These are phyloP conservation scores for Populus simonii DNA, from an alignment of 345 rosid species.

Conservation along the genomic window DNA sequence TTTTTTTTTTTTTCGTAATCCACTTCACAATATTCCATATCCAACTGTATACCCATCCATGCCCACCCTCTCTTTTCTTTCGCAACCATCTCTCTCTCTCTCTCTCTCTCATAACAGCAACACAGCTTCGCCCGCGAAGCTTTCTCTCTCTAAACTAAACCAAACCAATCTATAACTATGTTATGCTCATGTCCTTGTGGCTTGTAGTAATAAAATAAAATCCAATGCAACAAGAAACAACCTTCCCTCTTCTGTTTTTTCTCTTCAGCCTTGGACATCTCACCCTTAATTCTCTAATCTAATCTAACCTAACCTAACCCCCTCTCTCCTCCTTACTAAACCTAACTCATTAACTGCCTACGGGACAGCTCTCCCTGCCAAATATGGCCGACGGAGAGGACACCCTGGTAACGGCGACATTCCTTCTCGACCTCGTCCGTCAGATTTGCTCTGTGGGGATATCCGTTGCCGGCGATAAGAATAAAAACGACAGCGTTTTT, in stretches of 20 bases:
- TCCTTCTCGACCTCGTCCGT: slow-evolving; percentile 21
- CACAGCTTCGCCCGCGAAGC: slow-evolving; percentile 35
- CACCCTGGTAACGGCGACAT: not conserved
- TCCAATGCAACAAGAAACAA: not conserved
- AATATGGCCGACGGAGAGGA: not conserved
- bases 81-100: not conserved
- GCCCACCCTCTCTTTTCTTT: slow-evolving; percentile 2
- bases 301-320: not conserved
- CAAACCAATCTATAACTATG: not conserved
- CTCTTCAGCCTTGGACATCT: slow-evolving; percentile 3
- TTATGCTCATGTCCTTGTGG: not conserved
- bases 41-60: slow-evolving; percentile 46
- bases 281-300: not conserved
- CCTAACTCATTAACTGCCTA: not conserved
- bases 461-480: slow-evolving; percentile 11
- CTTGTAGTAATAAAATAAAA: not conserved
- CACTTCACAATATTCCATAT: slow-evolving; percentile 42
- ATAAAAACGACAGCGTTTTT: slow-evolving; percentile 21
- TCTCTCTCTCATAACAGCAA: not conserved
- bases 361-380: not conserved
- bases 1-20: slow-evolving; percentile 15
- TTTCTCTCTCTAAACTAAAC: not conserved
- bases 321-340: not conserved
- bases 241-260: not conserved
- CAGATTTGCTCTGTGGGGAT: slow-evolving; percentile 11